Conservation (phyloP, 1,284 basidiomycete genomes). For the Irpex sp. region DNA sequence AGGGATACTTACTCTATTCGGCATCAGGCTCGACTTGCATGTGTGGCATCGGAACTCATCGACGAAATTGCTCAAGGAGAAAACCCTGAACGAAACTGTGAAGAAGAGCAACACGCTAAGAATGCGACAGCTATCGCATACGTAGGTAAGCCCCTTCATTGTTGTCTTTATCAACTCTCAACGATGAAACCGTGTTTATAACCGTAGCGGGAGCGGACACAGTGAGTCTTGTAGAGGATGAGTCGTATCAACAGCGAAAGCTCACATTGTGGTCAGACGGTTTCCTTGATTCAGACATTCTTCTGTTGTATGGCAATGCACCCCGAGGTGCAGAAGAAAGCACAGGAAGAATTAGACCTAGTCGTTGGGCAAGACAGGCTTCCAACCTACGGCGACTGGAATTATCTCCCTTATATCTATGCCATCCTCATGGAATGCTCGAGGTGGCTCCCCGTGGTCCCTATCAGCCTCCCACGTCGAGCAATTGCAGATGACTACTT, state of each 20-base stretch:
- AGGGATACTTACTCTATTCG: too few species aligned
- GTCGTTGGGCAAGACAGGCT: slow-evolving; percentile 13
- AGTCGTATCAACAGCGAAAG: neutral
- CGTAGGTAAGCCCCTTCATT: neutral
- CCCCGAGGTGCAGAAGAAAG: slow-evolving; percentile 28
- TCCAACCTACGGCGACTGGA: neutral
- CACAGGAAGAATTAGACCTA: slow-evolving; percentile 29
- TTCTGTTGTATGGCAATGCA: slow-evolving; percentile 28
- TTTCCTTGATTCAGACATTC: slow-evolving; percentile 13
- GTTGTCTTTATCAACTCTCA: neutral
- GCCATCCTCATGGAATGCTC: neutral
- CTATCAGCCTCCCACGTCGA: neutral
- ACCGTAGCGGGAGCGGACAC: neutral
- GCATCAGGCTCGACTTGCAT: neutral
- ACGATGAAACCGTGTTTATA: neutral
- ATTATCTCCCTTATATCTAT: neutral
- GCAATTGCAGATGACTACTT: slow-evolving; percentile 23
- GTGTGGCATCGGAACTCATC: neutral
- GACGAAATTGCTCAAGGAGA: neutral
- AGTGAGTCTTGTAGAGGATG: neutral
- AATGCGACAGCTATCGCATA: neutral
- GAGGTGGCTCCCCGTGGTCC: neutral
- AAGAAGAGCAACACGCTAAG: neutral
- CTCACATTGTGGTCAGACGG: slow-evolving; percentile 4
- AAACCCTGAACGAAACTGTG: neutral